phyloP scores from a whole-genome alignment of 345 rosid species.

The Psidium guajava region DNA sequence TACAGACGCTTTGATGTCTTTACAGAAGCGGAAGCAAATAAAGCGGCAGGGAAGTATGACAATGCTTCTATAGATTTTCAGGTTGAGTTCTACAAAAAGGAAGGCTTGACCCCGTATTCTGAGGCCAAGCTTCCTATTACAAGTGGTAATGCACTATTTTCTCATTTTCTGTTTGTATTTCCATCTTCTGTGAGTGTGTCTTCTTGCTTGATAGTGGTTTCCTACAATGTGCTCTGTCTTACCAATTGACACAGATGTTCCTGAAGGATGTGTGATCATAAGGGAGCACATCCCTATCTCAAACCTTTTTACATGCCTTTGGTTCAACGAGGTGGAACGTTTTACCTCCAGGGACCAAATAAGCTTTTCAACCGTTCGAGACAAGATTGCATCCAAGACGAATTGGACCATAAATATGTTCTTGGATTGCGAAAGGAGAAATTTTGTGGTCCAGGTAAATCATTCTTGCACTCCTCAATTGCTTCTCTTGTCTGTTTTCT shows the following conservation, averaged over 20 bases:
- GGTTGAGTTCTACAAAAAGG: slow-evolving; percentile 76
- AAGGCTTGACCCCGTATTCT: slow-evolving; percentile 84
- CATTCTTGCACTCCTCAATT: not conserved
- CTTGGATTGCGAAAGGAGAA: slow-evolving; percentile 92
- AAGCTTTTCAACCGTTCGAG: slow-evolving; percentile 90
- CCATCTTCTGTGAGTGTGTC: not conserved
- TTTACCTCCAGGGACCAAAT: slow-evolving; percentile 97
- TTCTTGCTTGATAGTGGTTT: not conserved
- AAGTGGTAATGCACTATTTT: slow-evolving; percentile 44
- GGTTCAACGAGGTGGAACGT: slow-evolving; percentile 97
- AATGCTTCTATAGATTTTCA: slow-evolving; percentile 88
- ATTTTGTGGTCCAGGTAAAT: slow-evolving; percentile 92
- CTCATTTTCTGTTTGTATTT: not conserved
- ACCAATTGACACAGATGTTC: slow-evolving; percentile 63
- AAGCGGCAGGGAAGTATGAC: slow-evolving; percentile 95
- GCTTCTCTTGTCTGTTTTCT: not conserved
- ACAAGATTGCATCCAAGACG: slow-evolving; percentile 62
- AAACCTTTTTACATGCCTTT: slow-evolving; percentile 90
- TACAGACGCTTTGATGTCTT: slow-evolving; percentile 85
- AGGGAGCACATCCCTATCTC: slow-evolving; percentile 93
- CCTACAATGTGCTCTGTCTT: not conserved
- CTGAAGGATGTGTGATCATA: slow-evolving; percentile 94
- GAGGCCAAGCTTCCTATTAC: slow-evolving; percentile 83
- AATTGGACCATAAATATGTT: slow-evolving; percentile 89
- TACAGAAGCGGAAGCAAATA: slow-evolving; percentile 92